These are phyloP conservation scores for Albizia julibrissin DNA, from an alignment of 306 rosid species.

Conservation along the genomic window DNA sequence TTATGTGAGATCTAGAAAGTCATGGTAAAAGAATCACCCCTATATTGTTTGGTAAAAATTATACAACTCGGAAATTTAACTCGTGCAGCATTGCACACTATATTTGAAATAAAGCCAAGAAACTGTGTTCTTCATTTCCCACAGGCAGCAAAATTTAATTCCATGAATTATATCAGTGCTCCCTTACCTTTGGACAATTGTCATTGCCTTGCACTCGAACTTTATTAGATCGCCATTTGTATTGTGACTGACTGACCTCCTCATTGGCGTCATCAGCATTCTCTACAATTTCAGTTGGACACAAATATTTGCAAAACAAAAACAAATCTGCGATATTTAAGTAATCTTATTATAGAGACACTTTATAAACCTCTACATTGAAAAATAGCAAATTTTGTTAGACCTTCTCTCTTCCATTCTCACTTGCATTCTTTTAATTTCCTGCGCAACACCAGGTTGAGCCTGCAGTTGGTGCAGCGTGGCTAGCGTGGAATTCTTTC, in stretches of 20 bases:
- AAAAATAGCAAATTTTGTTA: neutral
- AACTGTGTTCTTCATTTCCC: neutral
- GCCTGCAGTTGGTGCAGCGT: conserved; percentile 95
- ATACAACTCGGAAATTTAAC: neutral
- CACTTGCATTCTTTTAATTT: conserved; percentile 8
- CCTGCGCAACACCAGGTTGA: conserved; percentile 60
- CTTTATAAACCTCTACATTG: neutral
- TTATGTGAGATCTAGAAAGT: neutral
- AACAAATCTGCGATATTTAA: neutral
- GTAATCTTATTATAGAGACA: neutral
- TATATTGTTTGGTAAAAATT: neutral
- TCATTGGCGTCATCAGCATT: neutral
- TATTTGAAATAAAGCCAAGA: neutral
- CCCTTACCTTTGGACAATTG: neutral
- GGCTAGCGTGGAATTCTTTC: conserved; percentile 83
- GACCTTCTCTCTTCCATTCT: neutral
- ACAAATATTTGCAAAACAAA: neutral
- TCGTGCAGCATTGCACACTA: neutral
- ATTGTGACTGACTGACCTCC: neutral
- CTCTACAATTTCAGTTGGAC: neutral
- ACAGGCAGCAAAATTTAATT: neutral
- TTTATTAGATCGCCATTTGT: neutral
- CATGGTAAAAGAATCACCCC: neutral
- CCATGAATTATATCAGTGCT: neutral
- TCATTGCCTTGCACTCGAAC: neutral